Conservation (phyloP, 306 rosid genomes). For the Begonia peltatifolia region DNA sequence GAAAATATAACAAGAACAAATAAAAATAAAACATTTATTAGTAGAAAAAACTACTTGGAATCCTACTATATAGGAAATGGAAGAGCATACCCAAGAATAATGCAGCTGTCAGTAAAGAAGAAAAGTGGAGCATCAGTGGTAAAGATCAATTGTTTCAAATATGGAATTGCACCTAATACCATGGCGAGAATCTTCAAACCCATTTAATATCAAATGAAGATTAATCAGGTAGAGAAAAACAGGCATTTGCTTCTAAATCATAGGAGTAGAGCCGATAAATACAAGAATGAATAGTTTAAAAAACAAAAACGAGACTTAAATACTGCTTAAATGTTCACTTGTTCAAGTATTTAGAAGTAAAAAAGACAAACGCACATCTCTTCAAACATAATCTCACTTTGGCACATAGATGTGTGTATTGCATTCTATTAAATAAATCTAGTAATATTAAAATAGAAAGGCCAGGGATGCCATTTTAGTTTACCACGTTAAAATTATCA, state of each 20-base stretch:
- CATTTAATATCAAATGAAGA: not conserved
- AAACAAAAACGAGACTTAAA: constrained; percentile 1
- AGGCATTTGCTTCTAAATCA: not conserved
- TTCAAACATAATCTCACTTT: too few species aligned
- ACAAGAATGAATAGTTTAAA: not conserved
- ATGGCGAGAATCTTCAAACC: constrained; percentile 77
- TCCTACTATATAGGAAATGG: not conserved
- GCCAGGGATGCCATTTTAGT: too few species aligned
- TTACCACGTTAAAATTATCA: too few species aligned
- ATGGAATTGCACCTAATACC: constrained; percentile 65
- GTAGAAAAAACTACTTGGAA: too few species aligned
- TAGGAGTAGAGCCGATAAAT: not conserved
- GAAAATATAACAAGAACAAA: too few species aligned
- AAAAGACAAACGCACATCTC: too few species aligned
- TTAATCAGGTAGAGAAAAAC: not conserved
- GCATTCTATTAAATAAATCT: too few species aligned
- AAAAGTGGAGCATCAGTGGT: constrained; percentile 75
- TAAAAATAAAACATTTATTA: too few species aligned
- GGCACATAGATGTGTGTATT: too few species aligned
- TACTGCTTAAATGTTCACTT: too few species aligned
- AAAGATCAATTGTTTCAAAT: constrained; percentile 55
- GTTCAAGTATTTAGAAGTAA: too few species aligned
- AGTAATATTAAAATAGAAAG: too few species aligned
- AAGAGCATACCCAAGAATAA: constrained; percentile 76
- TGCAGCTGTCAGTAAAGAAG: constrained; percentile 97